Conservation (phyloP, 768 basidiomycete genomes). For the Suillus paluster region DNA sequence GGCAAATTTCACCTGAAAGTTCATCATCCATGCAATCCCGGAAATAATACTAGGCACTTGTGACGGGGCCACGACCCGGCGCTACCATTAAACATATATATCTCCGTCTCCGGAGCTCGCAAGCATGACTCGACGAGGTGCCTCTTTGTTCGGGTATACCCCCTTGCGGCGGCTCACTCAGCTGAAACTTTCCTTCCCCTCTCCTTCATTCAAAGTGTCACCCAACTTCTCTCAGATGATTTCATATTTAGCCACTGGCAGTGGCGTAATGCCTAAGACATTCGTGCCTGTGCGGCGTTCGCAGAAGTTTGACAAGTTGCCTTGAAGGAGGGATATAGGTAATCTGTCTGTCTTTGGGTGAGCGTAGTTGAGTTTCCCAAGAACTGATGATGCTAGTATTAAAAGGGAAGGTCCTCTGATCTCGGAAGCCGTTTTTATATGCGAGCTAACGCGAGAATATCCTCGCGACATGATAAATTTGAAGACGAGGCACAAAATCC, state of each 20-base stretch:
- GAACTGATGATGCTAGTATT: background rate
- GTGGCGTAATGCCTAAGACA: background rate
- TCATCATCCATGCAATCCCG: too few relatives aligned
- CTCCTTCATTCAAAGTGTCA: background rate
- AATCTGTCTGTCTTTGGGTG: background rate
- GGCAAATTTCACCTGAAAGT: too few relatives aligned
- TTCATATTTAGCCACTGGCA: background rate
- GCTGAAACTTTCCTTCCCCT: background rate
- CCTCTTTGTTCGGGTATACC: background rate
- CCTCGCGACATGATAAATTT: constrained; percentile 30
- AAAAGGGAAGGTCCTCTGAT: constrained; percentile 50
- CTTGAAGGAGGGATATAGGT: constrained; percentile 33
- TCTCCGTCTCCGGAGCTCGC: too few relatives aligned
- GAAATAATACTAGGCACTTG: too few relatives aligned
- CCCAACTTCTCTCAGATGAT: background rate
- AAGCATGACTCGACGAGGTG: too few relatives aligned
- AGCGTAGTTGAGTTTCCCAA: background rate
- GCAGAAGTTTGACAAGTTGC: constrained; percentile 23
- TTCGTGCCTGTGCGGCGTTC: too few relatives aligned
- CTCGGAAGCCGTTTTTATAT: background rate
- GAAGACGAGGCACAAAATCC: constrained; percentile 45
- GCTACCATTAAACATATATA: too few relatives aligned
- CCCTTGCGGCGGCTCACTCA: background rate
- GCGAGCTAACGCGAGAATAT: background rate
- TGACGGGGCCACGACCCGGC: too few relatives aligned